A percentile compares a stretch with the other conserved stretches of the same genome.
phyloP scores from a whole-genome alignment of 495 filamentous ascomycete species.

The Penicillium samsonianum region DNA sequence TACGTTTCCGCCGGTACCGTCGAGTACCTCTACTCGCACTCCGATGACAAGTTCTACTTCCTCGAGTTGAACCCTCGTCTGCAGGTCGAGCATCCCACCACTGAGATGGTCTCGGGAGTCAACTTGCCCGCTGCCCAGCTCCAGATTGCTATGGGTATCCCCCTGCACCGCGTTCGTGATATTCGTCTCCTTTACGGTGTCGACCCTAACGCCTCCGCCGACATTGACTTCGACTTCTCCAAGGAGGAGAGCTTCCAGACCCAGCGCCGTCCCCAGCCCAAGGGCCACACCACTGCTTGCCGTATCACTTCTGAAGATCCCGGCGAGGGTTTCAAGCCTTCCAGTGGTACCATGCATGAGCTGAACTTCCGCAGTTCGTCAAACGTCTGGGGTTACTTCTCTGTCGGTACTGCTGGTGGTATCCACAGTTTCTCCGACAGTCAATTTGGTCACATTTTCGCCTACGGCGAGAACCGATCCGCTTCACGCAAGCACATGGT shows the following conservation, averaged over 20 bases:
- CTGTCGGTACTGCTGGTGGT: conserved; percentile 90
- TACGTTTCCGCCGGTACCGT: conserved; percentile 99
- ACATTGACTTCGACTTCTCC: conserved; percentile 97
- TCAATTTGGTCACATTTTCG: conserved; percentile 99
- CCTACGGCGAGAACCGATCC: conserved; percentile 93
- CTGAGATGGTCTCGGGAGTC: conserved; percentile 98
- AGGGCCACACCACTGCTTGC: conserved; percentile 96
- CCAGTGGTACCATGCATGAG: conserved; percentile 97
- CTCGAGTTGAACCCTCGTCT: conserved; percentile 96
- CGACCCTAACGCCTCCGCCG: conserved; percentile 78
- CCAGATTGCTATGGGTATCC: conserved; percentile 98
- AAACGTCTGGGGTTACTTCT: conserved; percentile 99
- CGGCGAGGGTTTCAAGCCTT: conserved; percentile 99
- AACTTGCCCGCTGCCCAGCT: conserved; percentile 96
- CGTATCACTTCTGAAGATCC: conserved; percentile 99
- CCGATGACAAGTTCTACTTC: conserved; percentile 99
- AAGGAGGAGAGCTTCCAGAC: conserved; percentile 78
- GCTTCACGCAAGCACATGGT: conserved; percentile 99
- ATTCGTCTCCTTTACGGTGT: conserved; percentile 96
- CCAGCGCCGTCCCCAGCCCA: conserved; percentile 86
- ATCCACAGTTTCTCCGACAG: conserved; percentile 99
- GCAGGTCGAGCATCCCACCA: conserved; percentile 98
- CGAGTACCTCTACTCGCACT: conserved; percentile 98
- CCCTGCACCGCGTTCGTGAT: conserved; percentile 91
- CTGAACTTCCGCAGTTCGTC: conserved; percentile 98